Evolutionary conservation across 495 filamentous ascomycete species (phyloP).

Genomic region (Penicillium pulvis): DNA sequence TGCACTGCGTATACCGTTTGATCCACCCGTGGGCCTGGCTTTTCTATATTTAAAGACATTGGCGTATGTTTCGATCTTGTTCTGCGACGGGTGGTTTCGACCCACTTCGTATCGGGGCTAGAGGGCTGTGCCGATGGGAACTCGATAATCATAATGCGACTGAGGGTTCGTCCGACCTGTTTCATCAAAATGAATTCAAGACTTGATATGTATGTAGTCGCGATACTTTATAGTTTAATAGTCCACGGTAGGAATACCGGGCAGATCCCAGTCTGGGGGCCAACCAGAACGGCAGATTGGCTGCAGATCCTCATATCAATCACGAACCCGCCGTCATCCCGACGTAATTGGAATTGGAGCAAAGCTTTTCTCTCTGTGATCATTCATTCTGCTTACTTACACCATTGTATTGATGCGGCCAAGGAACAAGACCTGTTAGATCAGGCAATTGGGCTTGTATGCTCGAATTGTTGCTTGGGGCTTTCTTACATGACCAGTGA

Average conservation of each 20-base stretch:
- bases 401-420: neutral
- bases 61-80: slow-evolving; percentile 12
- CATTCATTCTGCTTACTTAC: neutral
- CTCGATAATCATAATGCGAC: neutral
- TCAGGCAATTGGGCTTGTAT: neutral
- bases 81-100: slow-evolving; percentile 3
- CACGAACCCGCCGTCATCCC: slow-evolving; percentile 3
- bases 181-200: neutral
- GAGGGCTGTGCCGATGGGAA: neutral
- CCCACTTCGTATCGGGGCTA: slow-evolving; percentile 22
- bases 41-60: slow-evolving; percentile 21
- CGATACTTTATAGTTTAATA: slow-evolving; percentile 1
- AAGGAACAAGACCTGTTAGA: too few relatives aligned
- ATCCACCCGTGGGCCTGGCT: slow-evolving; percentile 3
- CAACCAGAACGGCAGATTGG: neutral
- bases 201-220: neutral
- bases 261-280: slow-evolving; percentile 7
- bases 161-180: neutral
- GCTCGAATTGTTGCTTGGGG: neutral
- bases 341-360: slow-evolving; percentile 1
- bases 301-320: slow-evolving; percentile 11
- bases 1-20: slow-evolving; percentile 10
- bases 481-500: neutral
- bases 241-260: slow-evolving; percentile 6
- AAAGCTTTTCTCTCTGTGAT: neutral